Evolutionary conservation across 257 asterid genomes (phyloP).

Genomic region (Nicotiana paniculata): DNA sequence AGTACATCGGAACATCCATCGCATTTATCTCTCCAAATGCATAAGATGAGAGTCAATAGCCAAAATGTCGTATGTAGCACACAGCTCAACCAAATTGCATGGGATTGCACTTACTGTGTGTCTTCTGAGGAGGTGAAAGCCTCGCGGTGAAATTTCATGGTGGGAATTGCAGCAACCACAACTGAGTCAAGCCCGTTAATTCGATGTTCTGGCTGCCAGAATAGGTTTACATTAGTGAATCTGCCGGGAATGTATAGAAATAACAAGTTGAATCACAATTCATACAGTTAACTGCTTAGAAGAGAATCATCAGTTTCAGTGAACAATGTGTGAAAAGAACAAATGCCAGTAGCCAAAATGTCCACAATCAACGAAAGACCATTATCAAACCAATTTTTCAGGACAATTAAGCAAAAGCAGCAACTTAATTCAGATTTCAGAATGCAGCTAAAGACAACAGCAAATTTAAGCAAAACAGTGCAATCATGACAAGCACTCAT

Average conservation of each 20-base stretch:
- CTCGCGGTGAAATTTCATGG: conserved; percentile 64
- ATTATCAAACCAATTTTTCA: neutral
- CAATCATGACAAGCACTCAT: neutral
- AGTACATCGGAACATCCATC: neutral
- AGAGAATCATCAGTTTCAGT: neutral
- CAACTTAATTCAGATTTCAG: neutral
- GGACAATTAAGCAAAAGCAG: neutral
- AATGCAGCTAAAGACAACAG: neutral
- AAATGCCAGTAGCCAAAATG: neutral
- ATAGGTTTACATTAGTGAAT: conserved; percentile 4
- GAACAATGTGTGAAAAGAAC: neutral
- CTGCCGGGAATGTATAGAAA: neutral
- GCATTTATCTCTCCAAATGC: neutral
- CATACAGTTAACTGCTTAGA: neutral
- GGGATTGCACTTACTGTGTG: conserved; percentile 58
- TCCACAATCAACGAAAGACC: neutral
- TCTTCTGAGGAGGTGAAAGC: conserved; percentile 71
- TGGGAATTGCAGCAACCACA: conserved; percentile 78
- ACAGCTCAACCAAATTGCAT: conserved; percentile 1
- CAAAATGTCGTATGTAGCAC: neutral
- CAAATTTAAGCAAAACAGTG: neutral
- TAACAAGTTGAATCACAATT: neutral
- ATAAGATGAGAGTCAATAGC: neutral
- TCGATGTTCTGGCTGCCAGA: conserved; percentile 58
- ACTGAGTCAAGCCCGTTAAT: conserved; percentile 67